Evolutionary conservation across 176 grass and related monocot genomes (phyloP).

Genomic region (Hsuehochloa calcarea): DNA sequence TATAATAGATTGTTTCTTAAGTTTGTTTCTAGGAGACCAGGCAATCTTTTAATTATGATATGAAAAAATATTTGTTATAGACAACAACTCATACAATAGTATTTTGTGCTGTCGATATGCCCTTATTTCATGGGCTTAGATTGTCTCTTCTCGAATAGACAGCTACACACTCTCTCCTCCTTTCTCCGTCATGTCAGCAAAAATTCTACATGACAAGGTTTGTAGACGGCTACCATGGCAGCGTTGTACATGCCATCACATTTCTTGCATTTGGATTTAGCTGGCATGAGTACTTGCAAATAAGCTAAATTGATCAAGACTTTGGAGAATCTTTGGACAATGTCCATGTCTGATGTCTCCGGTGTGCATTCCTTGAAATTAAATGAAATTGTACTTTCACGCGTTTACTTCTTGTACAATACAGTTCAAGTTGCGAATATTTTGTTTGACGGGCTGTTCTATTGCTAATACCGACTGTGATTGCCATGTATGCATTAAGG

Average conservation of each 20-base stretch:
- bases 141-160: too few species aligned
- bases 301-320: neutral
- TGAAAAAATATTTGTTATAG: too few species aligned
- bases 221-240: too few species aligned
- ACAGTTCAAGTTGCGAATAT: conserved; percentile 15
- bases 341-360: neutral
- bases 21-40: too few species aligned
- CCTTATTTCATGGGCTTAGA: too few species aligned
- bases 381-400: conserved; percentile 22
- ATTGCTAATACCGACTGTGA: neutral
- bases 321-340: conserved; percentile 28
- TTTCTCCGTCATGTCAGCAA: too few species aligned
- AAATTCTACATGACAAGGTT: too few species aligned
- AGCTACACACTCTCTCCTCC: too few species aligned
- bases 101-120: too few species aligned
- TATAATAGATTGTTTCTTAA: too few species aligned
- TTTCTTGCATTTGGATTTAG: conserved; percentile 9
- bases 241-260: neutral
- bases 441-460: conserved; percentile 3
- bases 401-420: neutral
- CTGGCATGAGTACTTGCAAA: conserved; percentile 20
- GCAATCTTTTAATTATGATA: too few species aligned
- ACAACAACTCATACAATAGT: too few species aligned
- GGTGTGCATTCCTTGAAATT: conserved; percentile 1
- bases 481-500: conserved; percentile 9